phyloP scores from a whole-genome alignment of 176 grass and related monocot genomes.

The Lolium multiflorum region DNA sequence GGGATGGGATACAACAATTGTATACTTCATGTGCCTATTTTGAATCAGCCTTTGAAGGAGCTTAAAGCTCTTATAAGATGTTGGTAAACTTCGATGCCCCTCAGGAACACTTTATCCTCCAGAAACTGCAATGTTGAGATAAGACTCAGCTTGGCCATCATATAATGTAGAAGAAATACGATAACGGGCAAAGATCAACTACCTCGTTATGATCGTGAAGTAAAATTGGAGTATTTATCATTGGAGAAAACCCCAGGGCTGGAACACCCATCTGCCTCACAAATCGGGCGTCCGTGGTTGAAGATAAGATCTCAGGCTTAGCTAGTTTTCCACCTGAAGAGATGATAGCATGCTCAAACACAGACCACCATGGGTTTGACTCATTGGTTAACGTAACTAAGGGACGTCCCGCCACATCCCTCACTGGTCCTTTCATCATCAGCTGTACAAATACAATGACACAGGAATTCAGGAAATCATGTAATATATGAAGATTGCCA shows the following conservation, averaged over 20 bases:
- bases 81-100: conserved; percentile 87
- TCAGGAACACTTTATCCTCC: conserved; percentile 81
- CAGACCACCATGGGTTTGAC: conserved; percentile 87
- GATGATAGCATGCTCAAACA: conserved; percentile 68
- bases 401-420: conserved; percentile 53
- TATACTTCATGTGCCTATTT: neutral
- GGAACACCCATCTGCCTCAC: conserved; percentile 83
- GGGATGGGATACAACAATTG: conserved; percentile 1
- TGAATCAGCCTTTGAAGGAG: conserved; percentile 57
- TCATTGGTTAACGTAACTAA: conserved; percentile 69
- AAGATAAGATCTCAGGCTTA: conserved; percentile 86
- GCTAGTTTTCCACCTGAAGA: conserved; percentile 71
- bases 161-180: neutral
- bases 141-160: neutral
- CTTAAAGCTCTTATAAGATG: conserved; percentile 76
- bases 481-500: neutral
- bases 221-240: conserved; percentile 83
- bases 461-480: conserved; percentile 18
- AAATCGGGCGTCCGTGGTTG: conserved; percentile 84
- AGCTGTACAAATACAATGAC: conserved; percentile 47
- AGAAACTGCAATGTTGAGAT: conserved; percentile 59
- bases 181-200: neutral
- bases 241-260: conserved; percentile 88
- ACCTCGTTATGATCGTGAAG: conserved; percentile 96
- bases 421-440: conserved; percentile 56